Evolutionary conservation across 768 basidiomycete species (phyloP), one percentile per base, ranked within the genome.

Genomic region (Lactarius sanguifluus): DNA sequence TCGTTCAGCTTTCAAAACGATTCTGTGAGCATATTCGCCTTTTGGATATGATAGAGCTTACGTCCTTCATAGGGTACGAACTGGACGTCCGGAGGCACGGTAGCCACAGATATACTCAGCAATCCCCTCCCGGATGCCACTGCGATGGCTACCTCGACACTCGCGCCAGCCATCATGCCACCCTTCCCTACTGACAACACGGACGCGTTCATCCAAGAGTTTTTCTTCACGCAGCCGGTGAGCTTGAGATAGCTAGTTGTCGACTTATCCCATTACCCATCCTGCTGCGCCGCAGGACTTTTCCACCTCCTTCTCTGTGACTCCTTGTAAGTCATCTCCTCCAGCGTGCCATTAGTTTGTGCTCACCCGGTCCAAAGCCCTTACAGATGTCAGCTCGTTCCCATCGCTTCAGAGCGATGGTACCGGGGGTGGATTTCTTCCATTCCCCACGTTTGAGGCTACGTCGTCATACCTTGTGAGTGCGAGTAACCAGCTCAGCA

Each of bases 171-270:
- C 9, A 1, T 3, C 43, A 15, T 0, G 6, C 43, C 18, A 0
- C 20, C 43, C 43, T 45, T 45, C 43, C 40, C 0, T 1, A 41
- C 15, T 15, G 40, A 20, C 43, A n/a, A 45, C 9, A 45, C 9
- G 43, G 43, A 41, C 6, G 8, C 43, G 0, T 0, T n/a, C 43
- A 0, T 0, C 2, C 8, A n/a, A 45, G 20, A 9, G 0, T n/a
- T n/a, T 45, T 45, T n/a, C 9, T n/a, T 45, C 20, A n/a, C 8
- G 1, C 20, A 45, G 8, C 20, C 18, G 0, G 43, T 45, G 20
- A n/a, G 43, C 20, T 10, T 10, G 40, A 3, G 0, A 45, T 8
- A n/a, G 20, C 2, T 45, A 45, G 20, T 4, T 41, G 16, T 40
- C 5, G 40, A 5, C 5, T 20, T 10, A 45, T 8, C 9, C 1